Conservation (phyloP, 768 basidiomycete genomes). For the Fomitopsis pulvina region DNA sequence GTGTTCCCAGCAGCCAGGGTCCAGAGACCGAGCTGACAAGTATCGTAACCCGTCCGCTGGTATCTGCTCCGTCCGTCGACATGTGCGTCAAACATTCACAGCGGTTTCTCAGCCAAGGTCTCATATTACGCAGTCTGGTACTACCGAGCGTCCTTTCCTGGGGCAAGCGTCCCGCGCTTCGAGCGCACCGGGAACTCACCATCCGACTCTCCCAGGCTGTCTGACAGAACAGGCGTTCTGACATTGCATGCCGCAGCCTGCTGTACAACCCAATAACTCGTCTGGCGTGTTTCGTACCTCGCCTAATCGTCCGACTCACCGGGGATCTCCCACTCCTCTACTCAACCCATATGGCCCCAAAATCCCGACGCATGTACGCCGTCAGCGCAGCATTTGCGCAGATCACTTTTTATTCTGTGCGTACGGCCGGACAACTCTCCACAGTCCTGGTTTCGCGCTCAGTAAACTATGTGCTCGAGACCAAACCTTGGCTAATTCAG, state of each 20-base stretch:
- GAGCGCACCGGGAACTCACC: constrained; percentile 5
- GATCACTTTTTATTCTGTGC: no score
- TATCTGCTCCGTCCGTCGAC: background rate
- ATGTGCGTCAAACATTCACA: background rate
- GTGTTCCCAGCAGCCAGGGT: background rate
- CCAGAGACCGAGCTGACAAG: background rate
- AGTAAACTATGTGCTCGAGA: background rate
- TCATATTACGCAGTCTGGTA: background rate
- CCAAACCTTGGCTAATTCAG: background rate
- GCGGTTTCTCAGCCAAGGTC: background rate
- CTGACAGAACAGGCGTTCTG: constrained; percentile 6
- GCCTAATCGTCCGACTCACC: background rate
- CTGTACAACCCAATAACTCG: no score
- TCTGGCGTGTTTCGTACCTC: background rate
- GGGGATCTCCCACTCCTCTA: background rate
- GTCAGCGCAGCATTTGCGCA: background rate
- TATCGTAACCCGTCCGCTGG: background rate
- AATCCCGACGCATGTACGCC: no score
- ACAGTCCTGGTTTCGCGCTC: background rate
- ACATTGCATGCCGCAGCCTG: constrained; percentile 10
- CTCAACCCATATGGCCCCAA: background rate
- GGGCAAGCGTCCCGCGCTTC: constrained; percentile 3
- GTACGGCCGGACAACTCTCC: background rate
- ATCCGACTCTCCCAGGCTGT: constrained; percentile 15
- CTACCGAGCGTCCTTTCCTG: background rate